Base-by-base conservation (phyloP, 2,329 filamentous ascomycete genomes). In the Fusarium incarnatum region DNA sequence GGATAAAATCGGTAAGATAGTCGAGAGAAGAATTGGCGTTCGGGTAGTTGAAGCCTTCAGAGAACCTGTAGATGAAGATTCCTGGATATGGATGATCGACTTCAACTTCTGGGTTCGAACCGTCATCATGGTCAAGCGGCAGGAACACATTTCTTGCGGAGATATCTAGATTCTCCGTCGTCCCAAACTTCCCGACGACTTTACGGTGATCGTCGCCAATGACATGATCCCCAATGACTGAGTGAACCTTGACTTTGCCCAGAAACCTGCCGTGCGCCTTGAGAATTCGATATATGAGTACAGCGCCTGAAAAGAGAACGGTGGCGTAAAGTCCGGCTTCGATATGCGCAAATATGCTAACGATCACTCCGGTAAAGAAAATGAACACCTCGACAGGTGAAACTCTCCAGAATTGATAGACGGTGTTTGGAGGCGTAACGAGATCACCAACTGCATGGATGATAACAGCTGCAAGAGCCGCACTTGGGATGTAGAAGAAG, bases 341-440 rank as follows among this genome's bases (percentile, higher is more conserved):
- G 67, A 99, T 98, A 32, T 87, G 90, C 6, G 89, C 86, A 82
- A 99, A 98, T 46, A 99, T 81, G 0, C 94, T 97, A 52, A 98
- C 92, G 32, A 98, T 81, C 1, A 99, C 94, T 80, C 96, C 96
- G 15, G 93, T 88, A 74, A 98, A 95, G 85, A 98, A 99, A 77
- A 98, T 94, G 50, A 96, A 74, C 0, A 97, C 92, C 78, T 99
- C 96, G 3, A 98, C 78, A 0, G 96, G 96, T 1, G 94, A 96
- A 8, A 97, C 93, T 44, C 90, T 88, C 95, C 95, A 99, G 83
- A 98, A 99, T 75, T 96, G 92, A 80, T 97, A 97, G 15, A 98
- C 87, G 0, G 92, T 94, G 78, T 97, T 94, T 7, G 95, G 95
- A 1, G 94, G 90, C 0, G 94, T 97, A 78, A 98, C 93, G 58